Evolutionary conservation across 208 protist genomes (phyloP).

Genomic region (Leishmania mexicana): DNA sequence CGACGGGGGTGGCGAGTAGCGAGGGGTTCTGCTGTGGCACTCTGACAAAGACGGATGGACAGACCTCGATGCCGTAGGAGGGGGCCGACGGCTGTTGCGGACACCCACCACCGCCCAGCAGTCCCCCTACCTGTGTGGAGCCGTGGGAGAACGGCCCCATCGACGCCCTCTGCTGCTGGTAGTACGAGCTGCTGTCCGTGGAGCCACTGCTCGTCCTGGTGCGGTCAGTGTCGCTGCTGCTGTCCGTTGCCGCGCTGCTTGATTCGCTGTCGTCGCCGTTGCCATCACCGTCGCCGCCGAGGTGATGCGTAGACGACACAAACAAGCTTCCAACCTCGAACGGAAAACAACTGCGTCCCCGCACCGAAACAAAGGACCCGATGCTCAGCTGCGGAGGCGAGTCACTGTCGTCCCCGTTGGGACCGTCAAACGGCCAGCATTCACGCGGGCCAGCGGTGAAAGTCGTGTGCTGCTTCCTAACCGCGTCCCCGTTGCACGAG

Average conservation of each 20-base stretch:
- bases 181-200: neutral
- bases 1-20: neutral
- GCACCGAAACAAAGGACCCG: neutral
- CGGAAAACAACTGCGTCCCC: neutral
- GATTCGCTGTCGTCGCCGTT: neutral
- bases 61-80: neutral
- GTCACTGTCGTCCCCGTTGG: neutral
- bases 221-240: constrained; percentile 1
- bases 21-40: neutral
- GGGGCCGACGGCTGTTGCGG: neutral
- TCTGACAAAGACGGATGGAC: neutral
- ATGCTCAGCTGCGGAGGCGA: neutral
- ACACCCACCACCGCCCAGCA: neutral
- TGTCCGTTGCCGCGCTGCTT: neutral
- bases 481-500: too few species aligned
- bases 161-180: neutral
- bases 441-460: neutral
- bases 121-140: neutral
- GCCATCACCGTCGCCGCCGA: neutral
- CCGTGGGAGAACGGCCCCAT: neutral
- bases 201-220: neutral
- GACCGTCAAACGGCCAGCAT: neutral
- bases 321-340: neutral
- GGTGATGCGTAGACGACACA: neutral
- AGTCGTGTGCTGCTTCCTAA: neutral